Evolutionary conservation across 2,329 filamentous ascomycete genomes (phyloP).

Genomic region (Thermoascus crustaceus): DNA sequence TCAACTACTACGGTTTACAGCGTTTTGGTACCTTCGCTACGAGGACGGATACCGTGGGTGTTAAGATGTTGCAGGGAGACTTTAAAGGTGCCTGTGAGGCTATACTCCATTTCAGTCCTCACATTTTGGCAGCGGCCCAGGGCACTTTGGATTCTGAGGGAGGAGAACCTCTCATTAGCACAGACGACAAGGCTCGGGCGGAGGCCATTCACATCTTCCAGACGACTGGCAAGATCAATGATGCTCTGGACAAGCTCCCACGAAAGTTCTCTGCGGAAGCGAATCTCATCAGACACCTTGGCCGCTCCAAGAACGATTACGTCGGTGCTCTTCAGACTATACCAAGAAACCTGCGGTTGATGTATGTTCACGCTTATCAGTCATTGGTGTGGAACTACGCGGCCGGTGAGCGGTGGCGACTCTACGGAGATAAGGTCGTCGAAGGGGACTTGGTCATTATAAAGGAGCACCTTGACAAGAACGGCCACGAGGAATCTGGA

Average conservation of each 20-base stretch:
- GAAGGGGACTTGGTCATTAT: conserved; percentile 77
- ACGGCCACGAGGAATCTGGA: conserved; percentile 24
- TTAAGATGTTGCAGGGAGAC: conserved; percentile 72
- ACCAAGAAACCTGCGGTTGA: conserved; percentile 71
- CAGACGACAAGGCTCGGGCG: conserved; percentile 72
- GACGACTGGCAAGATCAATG: conserved; percentile 48
- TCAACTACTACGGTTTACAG: conserved; percentile 98
- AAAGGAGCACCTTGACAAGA: conserved; percentile 47
- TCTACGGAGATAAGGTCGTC: conserved; percentile 64
- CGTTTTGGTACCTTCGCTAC: conserved; percentile 84
- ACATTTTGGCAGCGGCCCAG: conserved; percentile 50
- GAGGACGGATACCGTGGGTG: conserved; percentile 77
- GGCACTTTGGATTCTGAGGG: conserved; percentile 33
- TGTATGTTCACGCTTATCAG: conserved; percentile 97
- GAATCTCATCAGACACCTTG: conserved; percentile 69
- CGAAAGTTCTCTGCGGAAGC: conserved; percentile 73
- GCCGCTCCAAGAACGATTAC: conserved; percentile 55
- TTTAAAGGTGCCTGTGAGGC: conserved; percentile 71
- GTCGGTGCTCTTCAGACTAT: conserved; percentile 74
- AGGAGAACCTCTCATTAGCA: conserved; percentile 45
- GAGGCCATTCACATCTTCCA: conserved; percentile 69
- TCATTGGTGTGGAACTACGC: conserved; percentile 88
- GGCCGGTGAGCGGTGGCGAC: conserved; percentile 70
- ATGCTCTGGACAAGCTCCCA: conserved; percentile 63
- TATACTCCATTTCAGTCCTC: conserved; percentile 64